Evolutionary conservation across 805 yeast species (phyloP).

Genomic region (Spathaspora sp.): DNA sequence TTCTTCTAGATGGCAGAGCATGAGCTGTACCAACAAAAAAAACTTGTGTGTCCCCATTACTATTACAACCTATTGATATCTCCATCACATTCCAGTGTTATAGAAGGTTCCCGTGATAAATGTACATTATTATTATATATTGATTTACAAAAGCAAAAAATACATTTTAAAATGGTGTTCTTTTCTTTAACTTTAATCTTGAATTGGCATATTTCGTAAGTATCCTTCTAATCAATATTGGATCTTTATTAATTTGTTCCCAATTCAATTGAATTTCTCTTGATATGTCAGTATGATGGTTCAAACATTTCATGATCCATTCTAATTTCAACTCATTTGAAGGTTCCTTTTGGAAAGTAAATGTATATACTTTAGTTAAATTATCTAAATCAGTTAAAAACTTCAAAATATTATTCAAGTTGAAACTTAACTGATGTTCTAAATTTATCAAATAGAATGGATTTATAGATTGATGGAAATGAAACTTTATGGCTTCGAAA

Average conservation of each 20-base stretch:
- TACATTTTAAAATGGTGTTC: background rate
- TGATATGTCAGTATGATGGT: conserved; percentile 6
- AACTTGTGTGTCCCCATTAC: no score
- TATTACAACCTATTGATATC: no score
- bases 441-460: conserved; percentile 15
- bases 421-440: conserved; percentile 11
- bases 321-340: conserved; percentile 13
- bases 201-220: conserved; percentile 6
- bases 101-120: background rate
- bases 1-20: no score
- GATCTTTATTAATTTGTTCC: conserved; percentile 10
- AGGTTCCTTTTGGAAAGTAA: conserved; percentile 14
- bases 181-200: background rate
- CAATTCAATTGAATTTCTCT: conserved; percentile 13
- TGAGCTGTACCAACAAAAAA: no score
- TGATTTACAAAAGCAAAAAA: background rate
- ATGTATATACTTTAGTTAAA: conserved; percentile 11
- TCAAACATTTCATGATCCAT: conserved; percentile 18
- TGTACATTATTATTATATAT: background rate
- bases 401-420: conserved; percentile 7
- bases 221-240: conserved; percentile 4
- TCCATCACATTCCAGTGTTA: no score
- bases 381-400: conserved; percentile 16
- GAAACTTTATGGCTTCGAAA: conserved; percentile 15
- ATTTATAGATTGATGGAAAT: conserved; percentile 14